Evolutionary conservation across 768 basidiomycete species (phyloP), one percentile per base, ranked within the genome.

Genomic region (Gloeopeniophorella convolvens): DNA sequence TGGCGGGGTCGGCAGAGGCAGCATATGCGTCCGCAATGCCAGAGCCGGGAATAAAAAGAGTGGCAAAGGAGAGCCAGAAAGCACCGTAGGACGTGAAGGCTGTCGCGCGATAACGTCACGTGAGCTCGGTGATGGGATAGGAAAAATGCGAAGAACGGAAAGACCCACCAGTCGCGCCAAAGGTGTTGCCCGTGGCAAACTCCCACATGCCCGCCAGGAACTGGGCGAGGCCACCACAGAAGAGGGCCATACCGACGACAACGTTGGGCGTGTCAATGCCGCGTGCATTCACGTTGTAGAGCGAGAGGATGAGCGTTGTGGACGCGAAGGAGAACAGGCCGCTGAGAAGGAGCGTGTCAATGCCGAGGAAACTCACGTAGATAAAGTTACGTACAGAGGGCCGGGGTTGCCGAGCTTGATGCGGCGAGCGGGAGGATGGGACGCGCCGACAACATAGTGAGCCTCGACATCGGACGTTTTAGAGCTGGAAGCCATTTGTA

Each of bases 131-230:
- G n/a, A n/a, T n/a, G n/a, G n/a, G n/a, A n/a, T n/a, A n/a, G n/a
- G n/a, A n/a, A n/a, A n/a, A n/a, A n/a, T n/a, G n/a, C n/a, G 20
- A 20, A 35, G 41, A 31, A 36, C 26, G 37, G 13, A 57, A 30
- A 21, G 2, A 69, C 83, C 66, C 39, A 85, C 85, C 83, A 23
- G 85, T 82, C 8, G 76, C 85, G 58, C 81, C 84, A 52, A 89
- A 87, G 0, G 68, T 70, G 55, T 90, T 88, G 1, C 82, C 82
- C 21, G 75, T 45, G 2, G 66, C 68, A 27, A 68, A 69, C 51
- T 67, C 66, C 89, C 89, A 91, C 84, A 91, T 89, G 30, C 92
- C 92, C 13, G 90, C 91, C 31, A 93, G 69, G 44, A 94, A 73
- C 64, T 94, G 92, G 10, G 76, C 82, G 32, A 93, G 80, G 51